Evolutionary conservation across 805 yeast genomes (phyloP).

Genomic region (Wickerhamiella domercqiae): DNA sequence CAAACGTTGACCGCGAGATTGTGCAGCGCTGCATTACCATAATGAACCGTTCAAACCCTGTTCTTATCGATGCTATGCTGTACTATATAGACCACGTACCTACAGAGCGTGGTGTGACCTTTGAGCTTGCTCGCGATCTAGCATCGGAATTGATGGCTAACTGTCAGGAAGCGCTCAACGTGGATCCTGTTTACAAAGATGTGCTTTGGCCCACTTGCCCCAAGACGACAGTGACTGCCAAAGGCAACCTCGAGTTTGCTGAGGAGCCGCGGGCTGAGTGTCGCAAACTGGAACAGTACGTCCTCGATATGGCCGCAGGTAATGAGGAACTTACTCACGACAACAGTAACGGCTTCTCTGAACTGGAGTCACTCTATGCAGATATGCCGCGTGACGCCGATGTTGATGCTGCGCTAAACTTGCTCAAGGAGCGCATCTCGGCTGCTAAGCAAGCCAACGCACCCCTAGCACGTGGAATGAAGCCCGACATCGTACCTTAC

Average conservation of each 20-base stretch:
- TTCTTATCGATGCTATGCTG: constrained; percentile 91
- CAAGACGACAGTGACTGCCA: constrained; percentile 69
- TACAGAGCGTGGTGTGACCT: constrained; percentile 77
- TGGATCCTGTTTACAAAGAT: constrained; percentile 89
- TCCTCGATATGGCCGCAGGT: constrained; percentile 91
- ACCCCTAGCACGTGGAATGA: constrained; percentile 18
- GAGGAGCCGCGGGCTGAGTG: constrained; percentile 83
- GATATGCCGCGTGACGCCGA: constrained; percentile 13
- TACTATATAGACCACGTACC: constrained; percentile 79
- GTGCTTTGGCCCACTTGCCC: constrained; percentile 93
- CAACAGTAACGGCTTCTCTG: constrained; percentile 32
- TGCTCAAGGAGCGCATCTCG: constrained; percentile 16
- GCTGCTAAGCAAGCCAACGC: constrained; percentile 2
- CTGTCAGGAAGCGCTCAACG: constrained; percentile 70
- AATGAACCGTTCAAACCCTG: constrained; percentile 93
- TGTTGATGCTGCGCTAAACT: constrained; percentile 16
- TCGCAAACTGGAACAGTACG: constrained; percentile 90
- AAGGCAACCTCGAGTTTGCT: constrained; percentile 72
- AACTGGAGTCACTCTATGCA: constrained; percentile 21
- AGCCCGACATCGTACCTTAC: constrained; percentile 73
- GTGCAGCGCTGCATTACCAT: constrained; percentile 91
- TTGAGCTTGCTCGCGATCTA: constrained; percentile 71
- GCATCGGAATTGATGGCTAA: constrained; percentile 92
- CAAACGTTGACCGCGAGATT: constrained; percentile 87
- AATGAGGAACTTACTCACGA: constrained; percentile 57